Percentiles rank a stretch among this genome's conserved stretches.
These are phyloP conservation scores for Casuarina cunninghamiana DNA, from an alignment of 306 rosid species.

Conservation along the genomic window DNA sequence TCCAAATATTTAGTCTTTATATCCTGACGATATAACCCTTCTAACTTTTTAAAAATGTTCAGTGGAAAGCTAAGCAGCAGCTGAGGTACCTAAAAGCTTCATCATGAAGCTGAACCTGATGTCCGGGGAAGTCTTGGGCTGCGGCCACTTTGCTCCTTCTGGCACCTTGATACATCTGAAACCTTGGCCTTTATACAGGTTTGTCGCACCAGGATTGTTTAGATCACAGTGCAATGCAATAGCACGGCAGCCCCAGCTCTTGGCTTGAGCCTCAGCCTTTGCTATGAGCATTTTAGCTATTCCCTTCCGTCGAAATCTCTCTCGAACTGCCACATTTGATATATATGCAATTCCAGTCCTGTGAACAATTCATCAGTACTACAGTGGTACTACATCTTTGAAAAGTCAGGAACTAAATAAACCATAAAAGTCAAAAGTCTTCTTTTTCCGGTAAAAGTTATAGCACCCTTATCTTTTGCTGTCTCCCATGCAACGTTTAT, in stretches of 20 bases:
- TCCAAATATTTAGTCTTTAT: slow-evolving; percentile 5
- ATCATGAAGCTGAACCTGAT: slow-evolving; percentile 82
- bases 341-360: slow-evolving; percentile 97
- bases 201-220: slow-evolving; percentile 72
- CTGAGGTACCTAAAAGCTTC: slow-evolving; percentile 72
- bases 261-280: slow-evolving; percentile 87
- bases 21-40: neutral
- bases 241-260: slow-evolving; percentile 89
- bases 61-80: slow-evolving; percentile 37
- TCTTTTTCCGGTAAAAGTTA: neutral
- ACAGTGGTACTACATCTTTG: neutral
- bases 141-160: slow-evolving; percentile 94
- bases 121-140: slow-evolving; percentile 90
- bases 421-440: neutral
- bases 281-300: slow-evolving; percentile 75
- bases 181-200: slow-evolving; percentile 79
- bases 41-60: slow-evolving; percentile 6
- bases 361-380: slow-evolving; percentile 9
- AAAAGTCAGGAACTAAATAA: slow-evolving; percentile 15
- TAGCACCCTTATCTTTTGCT: neutral
- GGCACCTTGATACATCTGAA: slow-evolving; percentile 81
- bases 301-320: slow-evolving; percentile 75
- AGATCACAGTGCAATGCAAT: slow-evolving; percentile 89
- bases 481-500: neutral
- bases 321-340: slow-evolving; percentile 95